Percentiles rank a stretch among this genome's conserved stretches.
Evolutionary conservation across 345 rosid genomes (phyloP).

Genomic region (Camelina sativa): DNA sequence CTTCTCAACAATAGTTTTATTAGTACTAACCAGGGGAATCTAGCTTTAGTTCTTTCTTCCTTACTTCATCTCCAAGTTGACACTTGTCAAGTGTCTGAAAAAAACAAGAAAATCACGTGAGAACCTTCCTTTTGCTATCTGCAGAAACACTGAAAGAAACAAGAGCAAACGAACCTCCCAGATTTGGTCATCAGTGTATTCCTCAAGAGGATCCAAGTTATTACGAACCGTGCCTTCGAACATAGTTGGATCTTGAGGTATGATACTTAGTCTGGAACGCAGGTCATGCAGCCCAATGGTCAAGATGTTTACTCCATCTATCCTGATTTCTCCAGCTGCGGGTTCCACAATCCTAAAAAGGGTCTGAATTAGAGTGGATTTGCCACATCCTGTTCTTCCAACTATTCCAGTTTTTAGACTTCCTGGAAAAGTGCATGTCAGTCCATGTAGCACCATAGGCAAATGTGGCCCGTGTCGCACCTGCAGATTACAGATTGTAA

Average conservation of each 20-base stretch:
- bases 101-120: background rate
- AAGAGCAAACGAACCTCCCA: slow-evolving; percentile 53
- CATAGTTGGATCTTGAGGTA: slow-evolving; percentile 79
- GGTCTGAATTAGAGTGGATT: slow-evolving; percentile 68
- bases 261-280: slow-evolving; percentile 64
- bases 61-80: slow-evolving; percentile 63
- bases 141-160: slow-evolving; percentile 5
- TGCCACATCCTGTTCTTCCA: slow-evolving; percentile 75
- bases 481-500: slow-evolving; percentile 53
- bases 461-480: slow-evolving; percentile 62
- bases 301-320: slow-evolving; percentile 60
- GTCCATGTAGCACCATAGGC: slow-evolving; percentile 59
- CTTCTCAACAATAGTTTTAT: background rate
- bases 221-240: slow-evolving; percentile 65
- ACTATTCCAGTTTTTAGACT: slow-evolving; percentile 62
- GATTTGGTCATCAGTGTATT: slow-evolving; percentile 57
- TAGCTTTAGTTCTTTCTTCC: slow-evolving; percentile 57
- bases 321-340: slow-evolving; percentile 54
- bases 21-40: slow-evolving; percentile 55
- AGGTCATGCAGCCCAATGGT: slow-evolving; percentile 65
- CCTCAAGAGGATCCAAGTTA: slow-evolving; percentile 68
- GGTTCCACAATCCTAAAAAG: slow-evolving; percentile 70
- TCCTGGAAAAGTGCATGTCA: slow-evolving; percentile 58
- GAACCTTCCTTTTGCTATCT: slow-evolving; percentile 5
- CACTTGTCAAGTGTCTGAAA: slow-evolving; percentile 64